Conservation (phyloP, 768 basidiomycete genomes). For the Multifurca ochricompacta region DNA sequence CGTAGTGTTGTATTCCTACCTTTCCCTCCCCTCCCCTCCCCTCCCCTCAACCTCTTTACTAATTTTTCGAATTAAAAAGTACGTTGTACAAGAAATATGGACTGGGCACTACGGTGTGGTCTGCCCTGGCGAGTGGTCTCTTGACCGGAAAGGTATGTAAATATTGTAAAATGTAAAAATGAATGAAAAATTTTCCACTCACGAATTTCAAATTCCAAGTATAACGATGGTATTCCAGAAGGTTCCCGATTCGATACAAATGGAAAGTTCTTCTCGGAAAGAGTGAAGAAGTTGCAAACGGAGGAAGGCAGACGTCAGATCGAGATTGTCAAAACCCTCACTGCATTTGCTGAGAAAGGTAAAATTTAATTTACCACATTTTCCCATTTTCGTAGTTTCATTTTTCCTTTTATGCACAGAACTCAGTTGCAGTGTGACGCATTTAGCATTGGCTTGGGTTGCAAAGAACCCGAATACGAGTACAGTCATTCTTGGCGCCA, state of each 20-base stretch:
- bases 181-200: too few relatives aligned
- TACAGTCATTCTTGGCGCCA: slow-evolving; percentile 42
- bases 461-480: slow-evolving; percentile 42
- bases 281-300: slow-evolving; percentile 35
- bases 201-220: too few relatives aligned
- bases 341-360: slow-evolving; percentile 36
- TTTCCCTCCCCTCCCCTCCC: too few relatives aligned
- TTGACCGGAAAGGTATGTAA: too few relatives aligned
- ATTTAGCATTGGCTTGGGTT: slow-evolving; percentile 51
- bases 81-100: too few relatives aligned
- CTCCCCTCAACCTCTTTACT: too few relatives aligned
- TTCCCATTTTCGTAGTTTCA: neutral
- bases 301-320: slow-evolving; percentile 40
- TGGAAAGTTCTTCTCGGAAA: slow-evolving; percentile 38
- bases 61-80: too few relatives aligned
- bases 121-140: too few relatives aligned
- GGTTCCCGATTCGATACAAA: slow-evolving; percentile 46
- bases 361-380: neutral
- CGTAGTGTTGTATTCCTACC: too few relatives aligned
- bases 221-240: slow-evolving; percentile 43
- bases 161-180: too few relatives aligned
- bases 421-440: slow-evolving; percentile 36
- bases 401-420: too few relatives aligned
- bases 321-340: slow-evolving; percentile 41
- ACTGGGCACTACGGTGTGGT: too few relatives aligned